Evolutionary conservation across 2,329 filamentous ascomycete genomes (phyloP), one percentile per base, ranked within the genome.

Genomic region (Botrytis deweyae): DNA sequence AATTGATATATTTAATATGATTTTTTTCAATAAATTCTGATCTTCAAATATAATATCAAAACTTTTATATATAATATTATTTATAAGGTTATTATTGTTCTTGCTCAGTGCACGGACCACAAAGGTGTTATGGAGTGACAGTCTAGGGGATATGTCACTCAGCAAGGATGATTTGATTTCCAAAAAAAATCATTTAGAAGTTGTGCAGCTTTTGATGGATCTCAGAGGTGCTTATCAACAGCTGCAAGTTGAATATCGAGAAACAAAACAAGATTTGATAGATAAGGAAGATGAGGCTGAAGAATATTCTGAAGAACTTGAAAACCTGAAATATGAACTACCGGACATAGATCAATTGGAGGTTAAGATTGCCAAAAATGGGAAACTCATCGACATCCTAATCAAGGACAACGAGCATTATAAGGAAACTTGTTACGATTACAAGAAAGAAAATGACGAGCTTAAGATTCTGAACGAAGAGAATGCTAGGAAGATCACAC

Each of bases 371-470:
- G 25, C 25, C 12, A 4, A n/a, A 1, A 55, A 55, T n/a, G 25
- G 7, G 25, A 5, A 55, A 6, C 5, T 1, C 49, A 16, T 55
- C 10, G 49, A n/a, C 4, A 14, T 16, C 4, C 4, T 52, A 14
- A 10, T 14, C 25, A n/a, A 52, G 25, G 5, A 14, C 25, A 52
- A 14, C 5, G 5, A 14, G 4, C 4, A 14, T n/a, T n/a, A 16
- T 3, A 16, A 18, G n/a, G 14, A n/a, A 33, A 33, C 33, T 4
- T 33, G 4, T 33, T 33, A 33, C 33, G 10, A 14, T n/a, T 14
- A 16, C 1, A 16, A 18, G n/a, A 6, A n/a, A 55, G 1, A 3
- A n/a, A n/a, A 55, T 29, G 2, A 18, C 12, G 1, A 18, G 14
- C 52, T 29, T 18, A 14, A 29, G n/a, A 29, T 14, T 55, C 14